phyloP scores from a whole-genome alignment of 148 eudicot genomes.

The Mesembryanthemum crystallinum region DNA sequence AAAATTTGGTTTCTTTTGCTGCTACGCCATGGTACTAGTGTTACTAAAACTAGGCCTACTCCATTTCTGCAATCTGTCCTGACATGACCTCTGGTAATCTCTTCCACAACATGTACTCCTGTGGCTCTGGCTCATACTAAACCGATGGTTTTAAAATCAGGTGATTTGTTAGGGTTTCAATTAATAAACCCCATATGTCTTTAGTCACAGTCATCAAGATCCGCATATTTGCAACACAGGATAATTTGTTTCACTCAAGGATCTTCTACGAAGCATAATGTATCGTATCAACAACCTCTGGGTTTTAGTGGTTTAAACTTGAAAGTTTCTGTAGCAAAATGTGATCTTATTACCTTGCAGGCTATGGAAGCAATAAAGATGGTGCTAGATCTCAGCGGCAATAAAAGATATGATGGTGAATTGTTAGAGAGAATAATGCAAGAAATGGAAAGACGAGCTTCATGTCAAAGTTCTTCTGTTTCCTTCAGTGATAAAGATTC shows the following conservation, averaged over 20 bases:
- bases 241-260: not conserved
- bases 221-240: not conserved
- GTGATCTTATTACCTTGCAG: slow-evolving; percentile 31
- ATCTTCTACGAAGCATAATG: not conserved
- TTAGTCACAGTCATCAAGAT: not conserved
- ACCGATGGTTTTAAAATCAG: not conserved
- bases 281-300: not conserved
- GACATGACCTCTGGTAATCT: not conserved
- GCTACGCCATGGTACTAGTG: not conserved
- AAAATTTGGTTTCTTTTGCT: not conserved
- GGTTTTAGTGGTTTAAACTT: not conserved
- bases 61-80: not conserved
- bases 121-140: not conserved
- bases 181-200: too few species aligned
- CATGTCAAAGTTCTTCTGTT: slow-evolving; percentile 25
- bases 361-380: slow-evolving; percentile 75
- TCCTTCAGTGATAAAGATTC: slow-evolving; percentile 17
- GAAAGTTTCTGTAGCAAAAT: not conserved
- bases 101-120: not conserved
- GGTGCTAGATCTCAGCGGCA: slow-evolving; percentile 63
- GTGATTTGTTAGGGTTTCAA: not conserved
- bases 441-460: slow-evolving; percentile 62
- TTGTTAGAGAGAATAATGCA: slow-evolving; percentile 63
- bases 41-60: not conserved
- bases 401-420: slow-evolving; percentile 54